Evolutionary conservation across 345 rosid species (phyloP), one percentile per base, ranked within the genome.

Genomic region (Carallia brachiata): DNA sequence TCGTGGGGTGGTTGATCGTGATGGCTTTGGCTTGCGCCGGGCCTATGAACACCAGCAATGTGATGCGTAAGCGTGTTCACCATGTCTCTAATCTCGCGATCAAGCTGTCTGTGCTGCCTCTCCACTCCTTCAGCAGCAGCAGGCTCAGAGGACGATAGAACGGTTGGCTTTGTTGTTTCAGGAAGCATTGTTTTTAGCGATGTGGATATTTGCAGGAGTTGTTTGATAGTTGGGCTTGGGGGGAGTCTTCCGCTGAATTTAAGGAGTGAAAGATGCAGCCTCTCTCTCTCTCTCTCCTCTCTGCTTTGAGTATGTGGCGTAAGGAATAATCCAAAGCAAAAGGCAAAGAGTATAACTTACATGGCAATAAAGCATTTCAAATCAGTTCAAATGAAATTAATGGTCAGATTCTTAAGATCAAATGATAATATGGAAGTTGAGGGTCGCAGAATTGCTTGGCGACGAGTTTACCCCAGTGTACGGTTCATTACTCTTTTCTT

Each of bases 71-170:
- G 73, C 36, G 87, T 75, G 6, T 79, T 78, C 70, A 84, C 80
- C 88, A 84, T 89, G 81, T 81, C 84, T 37, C 75, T 68, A 34
- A 83, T 73, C 10, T 75, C 86, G 5, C 71, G 76, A 27, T 85
- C 79, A 23, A 81, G 69, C 27, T 61, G 50, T 27, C 68, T 84
- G 6, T 69, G 74, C 63, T 69, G 74, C 63, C 77, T 70, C 53
- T 48, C 37, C 6, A 30, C 73, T 36, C 37, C 78, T 10, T 79
- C 84, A 23, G 23, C 23, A 23, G 23, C 23, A 23, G 23, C 23
- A 7, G 31, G 31, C 5, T 55, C 60, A 7, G 60, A 27, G 60
- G 79, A 55, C 18, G 55, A 37, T 36, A 40, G 19, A 19, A n/a
- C 6, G 31, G 19, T 52, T 19, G 79, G 71, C 73, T 77, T 76